Base-by-base conservation (phyloP, 148 eudicot species). In the Amaranthus hypochondriacus region DNA sequence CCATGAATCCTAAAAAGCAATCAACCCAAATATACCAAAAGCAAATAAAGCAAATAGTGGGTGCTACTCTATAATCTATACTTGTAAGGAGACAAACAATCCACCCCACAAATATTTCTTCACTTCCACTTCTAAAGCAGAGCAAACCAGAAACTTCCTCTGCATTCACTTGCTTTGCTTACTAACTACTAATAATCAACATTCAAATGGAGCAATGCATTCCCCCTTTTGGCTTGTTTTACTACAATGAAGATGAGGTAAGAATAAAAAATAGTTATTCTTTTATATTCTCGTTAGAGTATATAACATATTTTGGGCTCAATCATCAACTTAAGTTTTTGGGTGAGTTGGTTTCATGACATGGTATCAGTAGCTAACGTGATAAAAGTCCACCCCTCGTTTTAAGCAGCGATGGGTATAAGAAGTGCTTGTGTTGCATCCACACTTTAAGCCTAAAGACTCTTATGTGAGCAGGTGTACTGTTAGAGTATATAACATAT, bases 171-270 rank as follows among this genome's bases (percentile, higher is more conserved):
- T 61, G 50, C 39, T 28, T 28, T 28, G 18, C 39, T 28, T 28
- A 28, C 39, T 28, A 0, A 4, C 49, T 48, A 59, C 60, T 5
- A 48, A 44, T 56, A 57, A 14, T 14, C 11, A 6, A 5, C 48
- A 48, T 13, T 4, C 44, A 56, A 76, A 83, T 84, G 87, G 90
- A 87, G 75, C 88, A 87, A 83, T 87, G 88, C 62, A 83, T 79
- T 66, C 80, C 87, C 69, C 80, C 87, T 51, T 81, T 77, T 70
- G 81, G 79, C 14, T 87, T 83, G 90, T 48, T 67, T 71, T 80
- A 71, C 57, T 80, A 68, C 82, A 83, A 76, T 60, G 81, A 81
- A 66, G 85, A 87, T 43, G 85, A 83, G 82, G 88, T 85, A 73
- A 72, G 5, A 15, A 10, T 21, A 21, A 48, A 4, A 0, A 12